Evolutionary conservation across 148 eudicot species (phyloP).

Genomic region (Talinum fruticosum): DNA sequence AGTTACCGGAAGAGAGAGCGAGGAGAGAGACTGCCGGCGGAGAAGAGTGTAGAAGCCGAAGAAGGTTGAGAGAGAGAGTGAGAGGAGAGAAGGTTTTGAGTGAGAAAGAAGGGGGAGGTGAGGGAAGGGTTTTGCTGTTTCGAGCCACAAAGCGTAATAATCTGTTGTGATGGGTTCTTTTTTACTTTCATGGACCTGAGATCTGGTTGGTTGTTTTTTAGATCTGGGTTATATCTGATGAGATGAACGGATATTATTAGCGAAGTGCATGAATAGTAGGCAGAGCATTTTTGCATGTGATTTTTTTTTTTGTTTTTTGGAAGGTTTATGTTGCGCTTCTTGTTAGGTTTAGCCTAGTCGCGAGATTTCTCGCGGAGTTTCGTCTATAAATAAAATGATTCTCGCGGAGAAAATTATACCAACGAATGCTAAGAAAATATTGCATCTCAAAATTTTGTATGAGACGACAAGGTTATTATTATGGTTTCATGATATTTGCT

Average conservation of each 20-base stretch:
- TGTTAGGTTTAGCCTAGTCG: too few species aligned
- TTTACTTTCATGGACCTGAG: neutral
- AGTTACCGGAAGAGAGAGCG: neutral
- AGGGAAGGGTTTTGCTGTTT: constrained; percentile 13
- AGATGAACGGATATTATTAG: neutral
- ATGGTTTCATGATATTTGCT: too few species aligned
- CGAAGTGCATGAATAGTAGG: neutral
- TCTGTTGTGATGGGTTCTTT: neutral
- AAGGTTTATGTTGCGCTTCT: too few species aligned
- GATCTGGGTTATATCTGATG: neutral
- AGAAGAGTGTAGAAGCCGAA: neutral
- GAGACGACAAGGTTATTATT: too few species aligned
- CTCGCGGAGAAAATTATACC: too few species aligned
- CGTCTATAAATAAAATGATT: too few species aligned
- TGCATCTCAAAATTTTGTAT: too few species aligned
- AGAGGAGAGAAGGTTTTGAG: neutral
- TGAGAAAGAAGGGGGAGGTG: constrained; percentile 2
- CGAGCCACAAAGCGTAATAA: neutral
- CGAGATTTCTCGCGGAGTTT: too few species aligned
- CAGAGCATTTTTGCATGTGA: neutral
- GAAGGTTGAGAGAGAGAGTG: constrained; percentile 12
- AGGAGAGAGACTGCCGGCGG: neutral
- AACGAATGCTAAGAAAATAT: too few species aligned
- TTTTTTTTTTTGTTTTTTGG: too few species aligned
- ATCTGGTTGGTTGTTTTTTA: neutral